Percentiles rank a stretch among this genome's conserved stretches.
These are phyloP conservation scores for Phaeomoniella chlamydospora DNA, from an alignment of 2,329 filamentous ascomycete genomes.

Conservation along the genomic window DNA sequence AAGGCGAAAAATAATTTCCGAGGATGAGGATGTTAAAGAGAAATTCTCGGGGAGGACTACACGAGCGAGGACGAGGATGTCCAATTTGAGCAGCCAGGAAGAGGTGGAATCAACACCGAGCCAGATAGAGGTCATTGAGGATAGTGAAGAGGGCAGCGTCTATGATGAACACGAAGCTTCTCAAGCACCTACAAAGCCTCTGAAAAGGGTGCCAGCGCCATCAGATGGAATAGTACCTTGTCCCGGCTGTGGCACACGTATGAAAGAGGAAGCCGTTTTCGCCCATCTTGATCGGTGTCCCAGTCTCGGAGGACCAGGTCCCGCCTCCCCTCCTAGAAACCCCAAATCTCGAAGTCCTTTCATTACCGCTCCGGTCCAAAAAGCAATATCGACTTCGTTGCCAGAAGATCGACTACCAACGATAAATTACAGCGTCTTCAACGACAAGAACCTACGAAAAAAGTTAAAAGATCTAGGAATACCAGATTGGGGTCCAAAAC, in stretches of 20 bases:
- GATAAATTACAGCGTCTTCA: constrained; percentile 77
- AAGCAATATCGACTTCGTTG: not conserved
- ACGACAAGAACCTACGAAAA: constrained; percentile 60
- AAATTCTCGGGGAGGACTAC: constrained; percentile 18
- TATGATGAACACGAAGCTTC: constrained; percentile 7
- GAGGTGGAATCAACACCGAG: constrained; percentile 14
- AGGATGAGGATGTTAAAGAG: not conserved
- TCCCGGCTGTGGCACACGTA: constrained; percentile 63
- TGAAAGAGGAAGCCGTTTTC: constrained; percentile 69
- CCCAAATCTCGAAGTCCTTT: not conserved
- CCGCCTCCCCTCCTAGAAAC: not conserved
- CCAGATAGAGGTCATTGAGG: constrained; percentile 18
- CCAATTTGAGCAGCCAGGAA: constrained; percentile 19
- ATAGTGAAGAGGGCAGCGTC: constrained; percentile 23
- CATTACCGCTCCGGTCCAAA: not conserved
- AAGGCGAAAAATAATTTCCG: constrained; percentile 9
- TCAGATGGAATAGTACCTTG: constrained; percentile 70
- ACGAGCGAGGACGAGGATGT: constrained; percentile 29
- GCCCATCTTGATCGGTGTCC: constrained; percentile 62
- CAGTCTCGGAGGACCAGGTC: constrained; percentile 7
- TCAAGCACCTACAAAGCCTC: constrained; percentile 7
- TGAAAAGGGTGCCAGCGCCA: constrained; percentile 12
- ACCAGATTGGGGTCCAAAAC: constrained; percentile 51
- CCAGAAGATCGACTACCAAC: constrained; percentile 54
- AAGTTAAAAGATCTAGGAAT: constrained; percentile 74